Conservation (phyloP, 352 stramenopile genomes). For the Blastocystis sp. region DNA sequence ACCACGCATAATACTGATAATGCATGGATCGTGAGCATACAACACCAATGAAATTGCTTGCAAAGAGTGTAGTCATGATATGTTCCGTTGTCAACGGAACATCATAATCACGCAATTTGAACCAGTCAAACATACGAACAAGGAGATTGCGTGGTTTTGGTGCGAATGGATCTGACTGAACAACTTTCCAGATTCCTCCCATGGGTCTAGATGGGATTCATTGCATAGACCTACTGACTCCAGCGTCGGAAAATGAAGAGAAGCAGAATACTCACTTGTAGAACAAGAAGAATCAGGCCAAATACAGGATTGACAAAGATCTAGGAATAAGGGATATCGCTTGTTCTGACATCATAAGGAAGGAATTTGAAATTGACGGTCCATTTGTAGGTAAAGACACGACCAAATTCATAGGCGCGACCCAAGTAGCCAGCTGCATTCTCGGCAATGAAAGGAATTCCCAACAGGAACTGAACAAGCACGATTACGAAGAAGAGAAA, state of each 20-base stretch:
- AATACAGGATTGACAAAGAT: constrained; percentile 73
- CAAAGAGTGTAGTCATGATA: constrained; percentile 77
- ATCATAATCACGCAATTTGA: not conserved
- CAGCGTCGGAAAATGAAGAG: constrained; percentile 62
- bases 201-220: constrained; percentile 4
- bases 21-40: constrained; percentile 89
- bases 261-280: constrained; percentile 65
- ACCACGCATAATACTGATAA: constrained; percentile 91
- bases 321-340: not conserved
- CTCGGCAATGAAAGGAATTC: constrained; percentile 83
- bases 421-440: constrained; percentile 86
- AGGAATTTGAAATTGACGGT: constrained; percentile 95
- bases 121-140: constrained; percentile 48
- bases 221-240: constrained; percentile 11
- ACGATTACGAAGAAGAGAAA: constrained; percentile 82
- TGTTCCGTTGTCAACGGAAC: constrained; percentile 65
- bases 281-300: constrained; percentile 67
- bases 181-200: constrained; percentile 49
- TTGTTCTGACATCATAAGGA: constrained; percentile 67
- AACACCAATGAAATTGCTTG: constrained; percentile 90
- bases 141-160: constrained; percentile 50
- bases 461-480: constrained; percentile 82
- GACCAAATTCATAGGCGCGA: constrained; percentile 91
- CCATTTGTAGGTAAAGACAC: constrained; percentile 96
- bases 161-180: constrained; percentile 46